A percentile compares a stretch with the other conserved stretches of the same genome.
These are phyloP conservation scores for Colletotrichum sp. DNA, from an alignment of 2,329 filamentous ascomycete species.

Conservation along the genomic window DNA sequence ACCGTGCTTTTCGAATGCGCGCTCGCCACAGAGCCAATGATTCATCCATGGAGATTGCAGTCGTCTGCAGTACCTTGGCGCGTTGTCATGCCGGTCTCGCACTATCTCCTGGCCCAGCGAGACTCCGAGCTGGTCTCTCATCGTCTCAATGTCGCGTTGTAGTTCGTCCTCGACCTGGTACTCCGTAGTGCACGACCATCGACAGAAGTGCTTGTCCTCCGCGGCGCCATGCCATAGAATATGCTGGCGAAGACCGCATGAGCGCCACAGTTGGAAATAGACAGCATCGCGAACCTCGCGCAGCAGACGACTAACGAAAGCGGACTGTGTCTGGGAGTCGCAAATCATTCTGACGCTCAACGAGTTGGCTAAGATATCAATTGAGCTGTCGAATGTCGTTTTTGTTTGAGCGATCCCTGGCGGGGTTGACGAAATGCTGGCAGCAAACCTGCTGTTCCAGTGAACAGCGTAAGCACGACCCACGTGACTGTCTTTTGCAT, in stretches of 20 bases:
- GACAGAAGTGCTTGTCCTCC: constrained; percentile 4
- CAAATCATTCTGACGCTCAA: not conserved
- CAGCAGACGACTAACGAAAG: constrained; percentile 7
- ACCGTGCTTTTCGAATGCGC: not conserved
- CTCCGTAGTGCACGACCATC: constrained; percentile 16
- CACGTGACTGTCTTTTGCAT: not conserved
- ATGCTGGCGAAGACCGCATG: constrained; percentile 12
- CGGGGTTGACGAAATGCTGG: not conserved
- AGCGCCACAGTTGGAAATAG: constrained; percentile 20
- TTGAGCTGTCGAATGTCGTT: not conserved
- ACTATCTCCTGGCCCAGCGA: not conserved
- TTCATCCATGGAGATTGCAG: constrained; percentile 2
- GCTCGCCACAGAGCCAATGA: constrained; percentile 2
- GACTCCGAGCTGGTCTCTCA: not conserved
- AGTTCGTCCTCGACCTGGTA: not conserved
- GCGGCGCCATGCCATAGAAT: constrained; percentile 6
- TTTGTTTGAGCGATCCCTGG: not conserved
- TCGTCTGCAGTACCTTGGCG: not conserved
- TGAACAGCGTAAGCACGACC: not conserved
- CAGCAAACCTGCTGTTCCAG: not conserved
- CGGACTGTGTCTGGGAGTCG: not conserved
- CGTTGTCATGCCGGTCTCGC: not conserved
- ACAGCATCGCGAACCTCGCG: constrained; percentile 19
- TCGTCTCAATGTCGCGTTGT: not conserved
- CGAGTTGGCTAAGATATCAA: not conserved